Conservation (phyloP, 2,329 filamentous ascomycete species). For the Beauveria australis region DNA sequence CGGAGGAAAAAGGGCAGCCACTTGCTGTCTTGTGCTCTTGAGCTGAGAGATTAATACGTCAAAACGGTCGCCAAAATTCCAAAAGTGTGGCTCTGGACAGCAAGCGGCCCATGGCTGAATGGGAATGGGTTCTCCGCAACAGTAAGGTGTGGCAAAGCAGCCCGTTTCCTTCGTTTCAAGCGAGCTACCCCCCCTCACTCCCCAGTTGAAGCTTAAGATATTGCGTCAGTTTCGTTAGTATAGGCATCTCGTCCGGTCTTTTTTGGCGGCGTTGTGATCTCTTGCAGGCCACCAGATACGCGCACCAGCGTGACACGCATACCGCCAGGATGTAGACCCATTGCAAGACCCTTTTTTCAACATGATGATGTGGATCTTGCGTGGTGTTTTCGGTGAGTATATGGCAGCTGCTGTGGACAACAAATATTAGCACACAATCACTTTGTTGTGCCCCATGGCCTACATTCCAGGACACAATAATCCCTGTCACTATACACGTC, state of each 20-base stretch:
- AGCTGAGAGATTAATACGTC: not conserved
- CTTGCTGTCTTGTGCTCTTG: not conserved
- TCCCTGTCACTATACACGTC: not conserved
- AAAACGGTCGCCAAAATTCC: not conserved
- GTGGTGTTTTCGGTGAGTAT: slow-evolving; percentile 3
- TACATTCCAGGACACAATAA: not conserved
- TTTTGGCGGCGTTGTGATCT: not conserved
- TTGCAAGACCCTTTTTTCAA: not conserved
- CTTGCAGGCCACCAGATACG: not conserved
- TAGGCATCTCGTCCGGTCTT: not conserved
- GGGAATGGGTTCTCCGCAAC: not conserved
- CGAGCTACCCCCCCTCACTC: not conserved
- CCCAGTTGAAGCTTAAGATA: too few relatives aligned
- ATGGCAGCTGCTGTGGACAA: not conserved
- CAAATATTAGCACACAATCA: not conserved
- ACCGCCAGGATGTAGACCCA: not conserved
- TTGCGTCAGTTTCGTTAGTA: not conserved
- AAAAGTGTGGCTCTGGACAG: not conserved
- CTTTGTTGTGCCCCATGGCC: not conserved
- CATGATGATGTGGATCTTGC: not conserved
- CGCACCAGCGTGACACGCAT: not conserved
- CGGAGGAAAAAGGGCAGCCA: not conserved
- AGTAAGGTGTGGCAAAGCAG: not conserved
- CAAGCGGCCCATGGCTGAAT: not conserved
- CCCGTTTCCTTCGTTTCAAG: not conserved